A percentile compares a stretch with the other conserved stretches of the same genome.
phyloP scores from a whole-genome alignment of 2,329 filamentous ascomycete genomes.

The Zasmidium angulare region DNA sequence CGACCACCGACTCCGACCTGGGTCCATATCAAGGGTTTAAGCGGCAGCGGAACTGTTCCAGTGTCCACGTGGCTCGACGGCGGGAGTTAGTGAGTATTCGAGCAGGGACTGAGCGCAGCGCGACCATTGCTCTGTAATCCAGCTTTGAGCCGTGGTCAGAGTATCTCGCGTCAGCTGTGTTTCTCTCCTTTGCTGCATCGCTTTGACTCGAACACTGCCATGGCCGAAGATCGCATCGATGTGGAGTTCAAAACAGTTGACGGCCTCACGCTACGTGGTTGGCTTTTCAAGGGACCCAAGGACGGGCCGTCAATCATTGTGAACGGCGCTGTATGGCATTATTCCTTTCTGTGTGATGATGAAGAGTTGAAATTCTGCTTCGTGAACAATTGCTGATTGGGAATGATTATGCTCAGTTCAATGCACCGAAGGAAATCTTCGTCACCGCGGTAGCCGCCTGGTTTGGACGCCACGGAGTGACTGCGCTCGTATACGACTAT shows the following conservation, averaged over 20 bases:
- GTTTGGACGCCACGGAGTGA: conserved; percentile 38
- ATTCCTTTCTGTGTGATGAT: neutral
- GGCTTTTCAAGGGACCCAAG: neutral
- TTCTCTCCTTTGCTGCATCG: no score
- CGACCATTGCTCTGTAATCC: no score
- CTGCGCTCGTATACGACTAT: conserved; percentile 40
- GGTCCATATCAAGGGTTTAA: no score
- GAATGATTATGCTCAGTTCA: conserved; percentile 26
- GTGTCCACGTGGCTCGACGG: no score
- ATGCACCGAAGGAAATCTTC: conserved; percentile 35
- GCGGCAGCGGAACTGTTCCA: no score
- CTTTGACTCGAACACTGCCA: neutral
- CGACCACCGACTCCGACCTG: no score
- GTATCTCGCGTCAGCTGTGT: neutral
- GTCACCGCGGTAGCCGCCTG: conserved; percentile 35
- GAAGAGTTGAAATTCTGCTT: no score
- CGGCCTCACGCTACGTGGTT: neutral
- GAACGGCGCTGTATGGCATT: neutral
- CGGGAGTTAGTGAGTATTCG: no score
- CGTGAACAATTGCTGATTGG: conserved; percentile 1
- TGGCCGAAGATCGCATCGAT: neutral
- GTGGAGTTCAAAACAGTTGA: neutral
- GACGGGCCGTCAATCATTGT: neutral
- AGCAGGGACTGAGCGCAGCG: no score
- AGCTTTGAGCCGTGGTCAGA: neutral